Percentiles rank a stretch among this genome's conserved stretches.
phyloP scores from a whole-genome alignment of 2,329 filamentous ascomycete species.

The Acrocalymma vagum region DNA sequence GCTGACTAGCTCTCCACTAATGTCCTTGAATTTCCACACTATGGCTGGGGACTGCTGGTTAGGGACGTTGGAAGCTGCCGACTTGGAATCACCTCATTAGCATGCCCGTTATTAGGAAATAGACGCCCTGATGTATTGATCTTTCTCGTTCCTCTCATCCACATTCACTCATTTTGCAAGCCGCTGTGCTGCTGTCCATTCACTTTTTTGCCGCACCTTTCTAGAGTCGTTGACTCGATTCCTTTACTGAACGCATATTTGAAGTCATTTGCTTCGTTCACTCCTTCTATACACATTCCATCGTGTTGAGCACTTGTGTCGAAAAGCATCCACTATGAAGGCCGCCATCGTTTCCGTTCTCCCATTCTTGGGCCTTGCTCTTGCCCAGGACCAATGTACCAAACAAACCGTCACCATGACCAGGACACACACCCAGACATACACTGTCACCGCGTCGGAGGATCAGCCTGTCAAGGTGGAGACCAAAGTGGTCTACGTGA shows the following conservation, averaged over 20 bases:
- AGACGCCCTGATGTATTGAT: no score
- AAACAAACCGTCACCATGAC: constrained; percentile 27
- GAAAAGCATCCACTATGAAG: constrained; percentile 30
- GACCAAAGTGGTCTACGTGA: constrained; percentile 6
- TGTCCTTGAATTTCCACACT: constrained; percentile 35
- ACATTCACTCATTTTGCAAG: constrained; percentile 32
- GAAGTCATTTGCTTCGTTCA: constrained; percentile 16
- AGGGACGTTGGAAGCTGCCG: constrained; percentile 18
- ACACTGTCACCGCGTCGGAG: no score
- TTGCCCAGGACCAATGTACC: constrained; percentile 32
- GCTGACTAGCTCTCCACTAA: no score
- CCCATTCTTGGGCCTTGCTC: constrained; percentile 32
- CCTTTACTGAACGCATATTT: constrained; percentile 4
- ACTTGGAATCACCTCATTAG: no score
- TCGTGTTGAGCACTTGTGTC: constrained; percentile 4
- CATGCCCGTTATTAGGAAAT: no score
- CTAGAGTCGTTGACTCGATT: constrained; percentile 18
- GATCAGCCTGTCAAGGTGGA: constrained; percentile 17
- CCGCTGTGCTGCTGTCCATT: constrained; percentile 39
- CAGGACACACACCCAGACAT: constrained; percentile 10
- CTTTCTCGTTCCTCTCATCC: constrained; percentile 16
- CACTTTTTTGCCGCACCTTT: constrained; percentile 17
- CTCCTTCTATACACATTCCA: background rate
- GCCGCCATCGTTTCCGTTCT: constrained; percentile 33
- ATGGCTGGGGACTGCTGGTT: constrained; percentile 15